Evolutionary conservation across 305 asterid genomes (phyloP), one percentile per base, ranked within the genome.

Genomic region (Fraxinus velutina): DNA sequence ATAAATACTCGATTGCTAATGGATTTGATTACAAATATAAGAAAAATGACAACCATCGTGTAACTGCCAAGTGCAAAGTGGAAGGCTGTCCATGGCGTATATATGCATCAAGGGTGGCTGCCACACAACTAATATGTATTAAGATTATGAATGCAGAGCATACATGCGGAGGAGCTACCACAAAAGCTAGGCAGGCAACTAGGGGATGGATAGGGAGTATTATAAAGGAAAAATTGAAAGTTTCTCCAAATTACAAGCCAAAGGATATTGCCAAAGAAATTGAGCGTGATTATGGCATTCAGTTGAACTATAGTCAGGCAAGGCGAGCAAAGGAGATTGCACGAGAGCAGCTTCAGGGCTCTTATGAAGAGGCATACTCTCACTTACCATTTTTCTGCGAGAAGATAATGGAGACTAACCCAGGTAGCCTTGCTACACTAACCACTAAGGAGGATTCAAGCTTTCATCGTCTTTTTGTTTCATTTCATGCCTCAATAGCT

Each of bases 261-360:
- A 96, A 96, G 89, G 98, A 96, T 83, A 96, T 96, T 75, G 98
- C 98, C 82, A 86, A 87, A 77, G 98, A 96, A 76, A 94, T 96
- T 83, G 85, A 93, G 83, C 97, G 98, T 19, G 99, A 96, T 80
- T 96, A 96, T 88, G 99, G 98, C 81, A 94, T 96, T 90, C 96
- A 94, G 85, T 88, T 96, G 92, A 96, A 96, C 89, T 96, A 96
- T 88, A 93, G 98, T 1, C 99, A 96, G 83, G 99, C 99, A 34
- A 89, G 99, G 98, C 98, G 98, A 19, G 99, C 99, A 73, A 96
- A 96, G 88, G 99, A 96, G 91, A 92, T 93, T 80, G 98, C 98
- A 30, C 85, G 99, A 42, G 99, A 96, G 90, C 99, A 96, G 88
- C 98, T 96, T 89, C 98, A 93, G 90, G 99, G 99, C 0, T 96